These are phyloP conservation scores for Mallotus nudiflorus DNA, from an alignment of 345 rosid genomes.

Conservation along the genomic window DNA sequence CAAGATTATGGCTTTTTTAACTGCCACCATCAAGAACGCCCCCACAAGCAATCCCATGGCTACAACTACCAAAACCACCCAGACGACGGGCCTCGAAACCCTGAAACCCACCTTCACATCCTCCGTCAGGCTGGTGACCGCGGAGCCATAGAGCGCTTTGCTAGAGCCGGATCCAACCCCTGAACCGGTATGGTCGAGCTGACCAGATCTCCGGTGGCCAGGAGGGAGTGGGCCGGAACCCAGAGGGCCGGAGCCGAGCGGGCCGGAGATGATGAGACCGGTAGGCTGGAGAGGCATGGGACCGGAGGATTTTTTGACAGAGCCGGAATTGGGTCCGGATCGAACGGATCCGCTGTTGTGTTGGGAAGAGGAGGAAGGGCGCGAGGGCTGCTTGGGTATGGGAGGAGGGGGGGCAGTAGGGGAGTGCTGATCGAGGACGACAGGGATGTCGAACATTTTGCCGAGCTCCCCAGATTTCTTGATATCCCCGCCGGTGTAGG, in stretches of 20 bases:
- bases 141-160: conserved; percentile 72
- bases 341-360: conserved; percentile 81
- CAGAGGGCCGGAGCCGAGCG: conserved; percentile 47
- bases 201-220: conserved; percentile 69
- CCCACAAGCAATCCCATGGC: conserved; percentile 64
- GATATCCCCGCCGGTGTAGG: conserved; percentile 90
- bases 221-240: conserved; percentile 17
- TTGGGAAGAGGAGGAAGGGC: conserved; percentile 65
- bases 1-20: conserved; percentile 68
- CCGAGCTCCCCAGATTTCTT: conserved; percentile 96
- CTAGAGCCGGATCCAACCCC: conserved; percentile 33
- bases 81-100: conserved; percentile 70
- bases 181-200: conserved; percentile 39
- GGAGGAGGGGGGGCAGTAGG: conserved; percentile 41
- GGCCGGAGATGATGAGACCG: conserved; percentile 90
- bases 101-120: conserved; percentile 71
- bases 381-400: conserved; percentile 44
- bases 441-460: conserved; percentile 88
- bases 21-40: conserved; percentile 75
- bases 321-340: conserved; percentile 77
- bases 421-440: conserved; percentile 31
- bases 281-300: conserved; percentile 79
- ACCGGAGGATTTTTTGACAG: conserved; percentile 68
- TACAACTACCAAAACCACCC: conserved; percentile 67
- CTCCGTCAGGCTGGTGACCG: conserved; percentile 66